Evolutionary conservation across 2,329 filamentous ascomycete species (phyloP).

Genomic region (Fusarium sp.): DNA sequence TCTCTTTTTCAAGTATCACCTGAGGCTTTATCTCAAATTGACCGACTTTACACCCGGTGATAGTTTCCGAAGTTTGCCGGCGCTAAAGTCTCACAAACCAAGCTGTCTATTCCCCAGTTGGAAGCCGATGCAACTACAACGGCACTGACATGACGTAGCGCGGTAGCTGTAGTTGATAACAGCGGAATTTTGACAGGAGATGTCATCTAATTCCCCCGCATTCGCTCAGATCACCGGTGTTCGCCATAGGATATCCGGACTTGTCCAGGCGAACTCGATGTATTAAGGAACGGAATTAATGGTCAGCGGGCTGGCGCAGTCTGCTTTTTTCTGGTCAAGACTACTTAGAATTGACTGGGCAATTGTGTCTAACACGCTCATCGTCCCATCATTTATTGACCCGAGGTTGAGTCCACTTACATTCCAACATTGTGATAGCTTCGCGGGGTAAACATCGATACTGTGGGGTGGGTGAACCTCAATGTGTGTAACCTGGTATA

Average conservation of each 20-base stretch:
- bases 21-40: neutral
- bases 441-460: neutral
- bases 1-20: neutral
- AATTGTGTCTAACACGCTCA: neutral
- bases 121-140: neutral
- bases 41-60: neutral
- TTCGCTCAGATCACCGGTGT: neutral
- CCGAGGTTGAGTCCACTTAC: neutral
- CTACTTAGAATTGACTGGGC: neutral
- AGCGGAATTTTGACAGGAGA: neutral
- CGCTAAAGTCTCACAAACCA: neutral
- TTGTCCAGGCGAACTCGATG: neutral
- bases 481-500: neutral
- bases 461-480: neutral
- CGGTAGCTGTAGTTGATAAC: neutral
- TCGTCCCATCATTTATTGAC: neutral
- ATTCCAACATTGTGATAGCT: neutral
- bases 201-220: neutral
- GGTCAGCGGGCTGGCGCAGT: no score
- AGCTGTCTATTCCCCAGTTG: neutral
- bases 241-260: slow-evolving; percentile 1
- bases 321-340: no score
- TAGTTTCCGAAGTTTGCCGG: neutral
- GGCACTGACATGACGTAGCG: neutral
- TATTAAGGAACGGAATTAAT: neutral